Conservation (phyloP, 306 rosid genomes). For the Pyrus pyrifolia region DNA sequence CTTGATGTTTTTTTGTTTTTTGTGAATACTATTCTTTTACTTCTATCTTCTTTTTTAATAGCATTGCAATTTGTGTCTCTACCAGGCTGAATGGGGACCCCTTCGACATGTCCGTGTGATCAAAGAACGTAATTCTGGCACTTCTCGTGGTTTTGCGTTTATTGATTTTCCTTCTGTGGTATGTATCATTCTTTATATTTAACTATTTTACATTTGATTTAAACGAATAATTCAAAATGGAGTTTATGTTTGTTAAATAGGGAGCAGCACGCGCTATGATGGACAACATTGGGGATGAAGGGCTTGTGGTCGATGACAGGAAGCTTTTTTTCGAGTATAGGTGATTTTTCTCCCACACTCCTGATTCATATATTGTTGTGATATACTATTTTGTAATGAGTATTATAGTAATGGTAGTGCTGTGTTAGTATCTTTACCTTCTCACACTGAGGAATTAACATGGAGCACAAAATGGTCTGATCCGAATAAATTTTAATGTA, state of each 20-base stretch:
- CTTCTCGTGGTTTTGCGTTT: constrained; percentile 96
- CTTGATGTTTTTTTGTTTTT: constrained; percentile 21
- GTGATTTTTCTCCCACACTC: constrained; percentile 17
- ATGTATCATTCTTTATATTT: constrained; percentile 15
- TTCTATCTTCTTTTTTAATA: background rate
- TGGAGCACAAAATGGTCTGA: background rate
- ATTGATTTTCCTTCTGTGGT: constrained; percentile 99
- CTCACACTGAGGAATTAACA: background rate
- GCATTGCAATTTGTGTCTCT: constrained; percentile 13
- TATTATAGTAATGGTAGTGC: background rate
- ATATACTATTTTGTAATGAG: background rate
- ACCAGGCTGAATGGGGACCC: constrained; percentile 97
- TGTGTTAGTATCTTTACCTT: background rate
- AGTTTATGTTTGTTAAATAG: constrained; percentile 39
- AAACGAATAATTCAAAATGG: constrained; percentile 12
- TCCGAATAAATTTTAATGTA: background rate
- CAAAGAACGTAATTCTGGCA: constrained; percentile 91
- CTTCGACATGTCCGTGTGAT: constrained; percentile 96
- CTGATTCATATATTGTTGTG: background rate
- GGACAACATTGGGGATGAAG: constrained; percentile 81
- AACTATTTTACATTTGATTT: constrained; percentile 9
- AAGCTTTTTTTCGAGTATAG: constrained; percentile 92
- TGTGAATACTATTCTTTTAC: constrained; percentile 13
- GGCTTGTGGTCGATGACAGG: constrained; percentile 82
- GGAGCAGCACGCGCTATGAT: constrained; percentile 88